phyloP scores from a whole-genome alignment of 768 basidiomycete species.

The Russula compacta region DNA sequence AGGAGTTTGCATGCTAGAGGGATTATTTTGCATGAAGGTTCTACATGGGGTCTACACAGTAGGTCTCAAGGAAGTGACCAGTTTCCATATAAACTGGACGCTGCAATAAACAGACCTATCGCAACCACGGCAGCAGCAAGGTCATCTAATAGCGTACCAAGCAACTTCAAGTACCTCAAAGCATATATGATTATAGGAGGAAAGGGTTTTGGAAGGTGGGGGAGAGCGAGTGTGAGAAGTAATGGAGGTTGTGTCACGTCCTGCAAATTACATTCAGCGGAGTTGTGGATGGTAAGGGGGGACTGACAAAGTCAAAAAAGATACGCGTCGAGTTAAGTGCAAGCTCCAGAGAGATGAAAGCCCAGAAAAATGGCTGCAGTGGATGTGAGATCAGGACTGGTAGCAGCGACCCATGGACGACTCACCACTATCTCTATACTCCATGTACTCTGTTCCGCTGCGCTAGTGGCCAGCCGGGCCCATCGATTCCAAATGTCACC shows the following conservation, averaged over 20 bases:
- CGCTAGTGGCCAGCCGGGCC: conserved; percentile 42
- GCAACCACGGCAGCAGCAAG: conserved; percentile 63
- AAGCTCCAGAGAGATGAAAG: conserved; percentile 64
- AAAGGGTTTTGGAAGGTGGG: conserved; percentile 56
- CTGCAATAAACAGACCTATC: conserved; percentile 48
- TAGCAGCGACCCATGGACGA: conserved; percentile 7
- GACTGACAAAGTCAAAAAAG: conserved; percentile 57
- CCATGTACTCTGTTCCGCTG: conserved; percentile 30
- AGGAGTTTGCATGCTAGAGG: not conserved
- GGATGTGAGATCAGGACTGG: conserved; percentile 1
- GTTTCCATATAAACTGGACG: conserved; percentile 4
- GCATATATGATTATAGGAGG: conserved; percentile 52
- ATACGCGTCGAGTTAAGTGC: conserved; percentile 64
- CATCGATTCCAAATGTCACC: conserved; percentile 47
- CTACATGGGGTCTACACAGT: not conserved
- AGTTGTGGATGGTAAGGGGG: not conserved
- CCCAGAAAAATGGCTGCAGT: conserved; percentile 72
- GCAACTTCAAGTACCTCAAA: conserved; percentile 63
- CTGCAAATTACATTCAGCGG: conserved; percentile 27
- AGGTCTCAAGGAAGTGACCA: conserved; percentile 2
- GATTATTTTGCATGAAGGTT: not conserved
- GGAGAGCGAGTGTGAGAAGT: conserved; percentile 49
- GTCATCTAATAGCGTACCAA: conserved; percentile 59
- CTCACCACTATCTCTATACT: conserved; percentile 53
- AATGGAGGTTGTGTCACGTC: conserved; percentile 51